Conservation (phyloP, 148 eudicot genomes). For the Chenopodium formosanum region DNA sequence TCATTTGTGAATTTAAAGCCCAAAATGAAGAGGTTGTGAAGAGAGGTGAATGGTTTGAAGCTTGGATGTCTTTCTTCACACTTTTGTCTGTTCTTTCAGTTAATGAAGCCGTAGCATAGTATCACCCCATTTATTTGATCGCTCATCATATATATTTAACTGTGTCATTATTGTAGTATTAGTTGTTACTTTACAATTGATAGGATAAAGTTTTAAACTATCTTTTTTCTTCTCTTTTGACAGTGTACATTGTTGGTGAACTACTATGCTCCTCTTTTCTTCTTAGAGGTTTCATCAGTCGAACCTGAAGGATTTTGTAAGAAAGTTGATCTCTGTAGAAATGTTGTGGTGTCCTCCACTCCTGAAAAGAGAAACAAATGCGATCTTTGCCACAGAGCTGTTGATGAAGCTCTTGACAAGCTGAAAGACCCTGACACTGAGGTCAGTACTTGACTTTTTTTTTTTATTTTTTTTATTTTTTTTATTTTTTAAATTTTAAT, state of each 20-base stretch:
- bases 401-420: constrained; percentile 58
- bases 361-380: constrained; percentile 42
- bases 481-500: too few species aligned
- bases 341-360: constrained; percentile 24
- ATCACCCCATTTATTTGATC: background rate
- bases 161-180: background rate
- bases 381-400: constrained; percentile 54
- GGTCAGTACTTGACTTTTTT: constrained; percentile 40
- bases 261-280: constrained; percentile 72
- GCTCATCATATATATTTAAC: background rate
- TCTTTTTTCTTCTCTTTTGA: constrained; percentile 13
- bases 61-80: background rate
- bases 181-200: background rate
- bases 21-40: background rate
- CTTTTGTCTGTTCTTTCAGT: background rate
- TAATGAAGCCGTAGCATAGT: background rate
- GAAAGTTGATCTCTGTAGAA: constrained; percentile 55
- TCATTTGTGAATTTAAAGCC: background rate
- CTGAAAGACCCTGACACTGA: constrained; percentile 84
- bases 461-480: background rate
- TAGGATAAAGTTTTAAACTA: background rate
- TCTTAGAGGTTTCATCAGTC: constrained; percentile 54
- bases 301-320: constrained; percentile 66
- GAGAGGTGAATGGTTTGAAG: background rate
- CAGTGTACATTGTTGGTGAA: constrained; percentile 83